Evolutionary conservation across 768 basidiomycete species (phyloP), one percentile per base, ranked within the genome.

Genomic region (Agrocybe praecox): DNA sequence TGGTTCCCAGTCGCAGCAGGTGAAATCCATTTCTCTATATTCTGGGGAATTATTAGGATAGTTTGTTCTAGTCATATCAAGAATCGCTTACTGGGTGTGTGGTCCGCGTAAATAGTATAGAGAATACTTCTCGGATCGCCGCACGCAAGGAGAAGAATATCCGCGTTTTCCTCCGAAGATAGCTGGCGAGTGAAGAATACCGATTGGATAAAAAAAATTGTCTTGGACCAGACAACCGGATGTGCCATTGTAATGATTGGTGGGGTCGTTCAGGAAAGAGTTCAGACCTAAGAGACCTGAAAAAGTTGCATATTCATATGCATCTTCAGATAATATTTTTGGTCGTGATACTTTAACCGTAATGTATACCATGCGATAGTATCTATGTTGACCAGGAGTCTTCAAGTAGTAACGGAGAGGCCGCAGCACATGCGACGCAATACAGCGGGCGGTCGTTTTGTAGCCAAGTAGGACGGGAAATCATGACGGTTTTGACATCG

Each of bases 191-290:
- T 79, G 17, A 86, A 69, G 46, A 71, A 79, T 6, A 80, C 68
- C 5, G 86, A 84, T 70, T 1, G 85, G 79, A 65, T 86, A 86
- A 69, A 84, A 86, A 57, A 76, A 83, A 67, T 67, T 60, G 73
- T 76, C 12, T 69, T 73, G 3, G 75, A 78, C 74, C 76, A 80
- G 17, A 69, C 56, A 3, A 80, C 57, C 2, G 77, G 73, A 51
- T 79, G 76, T 5, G 79, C 67, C 82, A 85, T 81, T 54, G 49
- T 10, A 48, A 17, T 5, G 15, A 48, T 12, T 26, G 17, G 22
- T 1, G 26, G 26, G 22, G 33, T 21, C 14, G 46, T 19, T 54
- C n/a, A 34, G 3, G 46, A 18, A 33, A 9, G 43, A 7, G 19
- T 29, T 29, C 26, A 29, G 9, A 29, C n/a, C n/a, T n/a, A n/a